Base-by-base conservation (phyloP, 1,284 basidiomycete species). In the Abortiporus biennis region DNA sequence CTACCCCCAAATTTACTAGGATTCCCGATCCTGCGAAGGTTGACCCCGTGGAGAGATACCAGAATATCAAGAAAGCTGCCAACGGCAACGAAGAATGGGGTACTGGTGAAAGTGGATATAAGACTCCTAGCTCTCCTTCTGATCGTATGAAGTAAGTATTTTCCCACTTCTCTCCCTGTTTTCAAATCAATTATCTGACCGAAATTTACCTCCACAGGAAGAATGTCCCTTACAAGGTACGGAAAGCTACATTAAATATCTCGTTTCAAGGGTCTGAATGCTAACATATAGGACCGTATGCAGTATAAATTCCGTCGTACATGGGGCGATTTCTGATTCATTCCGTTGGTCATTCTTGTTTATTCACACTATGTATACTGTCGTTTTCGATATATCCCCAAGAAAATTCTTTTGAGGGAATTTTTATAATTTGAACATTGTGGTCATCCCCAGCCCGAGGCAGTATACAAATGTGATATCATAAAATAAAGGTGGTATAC, bases 281-380 rank as follows among this genome's bases (percentile, higher is more conserved):
- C 32, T 36, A 19, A 42, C 76, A 69, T 64, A 54, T 53, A 76
- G 75, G 68, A 66, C 47, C 73, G 72, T 39, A 71, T 83, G 63
- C 78, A 91, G 88, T 91, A 89, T 65, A 91, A 91, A 64, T 88
- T 91, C 77, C 77, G 80, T 40, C 76, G 85, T 40, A 85, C 68
- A 52, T 90, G 86, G 85, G 85, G 85, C 27, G 87, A 91, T 61
- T 91, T 91, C 63, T 91, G 40, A 51, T 35, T 42, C 16, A 20
- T 9, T 46, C 29, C 9, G 13, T 6, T 29, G 21, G 45, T 33
- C 48, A 45, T 43, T 22, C 27, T 29, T 29, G 27, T 29, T 29
- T 29, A 29, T n/a, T n/a, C n/a, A n/a, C n/a, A n/a, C n/a, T n/a
- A n/a, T n/a, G n/a, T n/a, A n/a, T n/a, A n/a, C n/a, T n/a, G n/a